phyloP scores from a whole-genome alignment of 371 early-diverging fungal species.

The Mucor sp. region DNA sequence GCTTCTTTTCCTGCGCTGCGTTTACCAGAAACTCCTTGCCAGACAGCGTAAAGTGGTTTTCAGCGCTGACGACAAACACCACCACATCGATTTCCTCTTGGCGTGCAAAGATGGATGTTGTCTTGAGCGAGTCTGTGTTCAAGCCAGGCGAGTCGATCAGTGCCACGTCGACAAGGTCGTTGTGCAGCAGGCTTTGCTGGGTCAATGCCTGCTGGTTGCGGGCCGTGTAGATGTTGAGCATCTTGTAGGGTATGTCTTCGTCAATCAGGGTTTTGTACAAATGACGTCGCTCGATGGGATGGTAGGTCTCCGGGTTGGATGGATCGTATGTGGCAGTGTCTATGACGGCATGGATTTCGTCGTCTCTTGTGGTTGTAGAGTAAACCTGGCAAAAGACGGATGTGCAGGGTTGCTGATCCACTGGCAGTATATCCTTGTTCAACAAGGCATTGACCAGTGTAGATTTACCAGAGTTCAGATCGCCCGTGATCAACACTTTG shows the following conservation, averaged over 20 bases:
- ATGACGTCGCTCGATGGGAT: conserved; percentile 64
- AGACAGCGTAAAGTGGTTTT: conserved; percentile 97
- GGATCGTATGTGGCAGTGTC: not conserved
- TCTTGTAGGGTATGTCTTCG: conserved; percentile 67
- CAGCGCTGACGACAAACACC: conserved; percentile 97
- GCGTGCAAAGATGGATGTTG: conserved; percentile 93
- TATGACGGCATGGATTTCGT: conserved; percentile 88
- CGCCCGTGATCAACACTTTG: conserved; percentile 95
- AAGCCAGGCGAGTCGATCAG: conserved; percentile 98
- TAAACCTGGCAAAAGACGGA: conserved; percentile 93
- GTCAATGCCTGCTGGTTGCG: conserved; percentile 48
- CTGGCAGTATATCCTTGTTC: conserved; percentile 84
- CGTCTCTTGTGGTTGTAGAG: conserved; percentile 25
- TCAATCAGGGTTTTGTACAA: conserved; percentile 63
- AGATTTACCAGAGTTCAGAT: conserved; percentile 96
- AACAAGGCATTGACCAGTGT: conserved; percentile 96
- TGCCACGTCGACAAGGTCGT: conserved; percentile 92
- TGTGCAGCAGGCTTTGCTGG: conserved; percentile 74
- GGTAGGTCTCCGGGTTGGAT: conserved; percentile 57
- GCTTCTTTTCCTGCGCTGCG: conserved; percentile 97
- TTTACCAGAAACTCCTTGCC: conserved; percentile 94
- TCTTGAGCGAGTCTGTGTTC: conserved; percentile 96
- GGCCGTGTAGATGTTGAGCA: conserved; percentile 87
- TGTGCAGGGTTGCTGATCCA: conserved; percentile 98
- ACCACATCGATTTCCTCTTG: conserved; percentile 99